Base-by-base conservation (phyloP, 371 early-diverging fungal genomes). In the Mortierella sp. region DNA sequence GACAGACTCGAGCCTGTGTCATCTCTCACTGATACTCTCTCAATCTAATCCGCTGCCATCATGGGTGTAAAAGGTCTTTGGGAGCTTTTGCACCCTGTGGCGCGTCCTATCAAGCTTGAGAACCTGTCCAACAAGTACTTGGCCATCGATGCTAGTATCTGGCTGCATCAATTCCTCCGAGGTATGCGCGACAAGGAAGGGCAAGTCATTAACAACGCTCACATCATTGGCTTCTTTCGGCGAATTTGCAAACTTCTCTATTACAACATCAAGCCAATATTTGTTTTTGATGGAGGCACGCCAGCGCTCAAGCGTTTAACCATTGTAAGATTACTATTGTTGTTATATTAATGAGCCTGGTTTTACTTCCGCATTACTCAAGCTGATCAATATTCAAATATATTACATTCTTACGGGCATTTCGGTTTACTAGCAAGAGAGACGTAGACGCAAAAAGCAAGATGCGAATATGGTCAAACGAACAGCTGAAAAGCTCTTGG, bases 41-140 rank as follows among this genome's bases (percentile, higher is more conserved):
- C 30, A 4, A 10, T 28, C 12, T 30, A 55, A 55, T 3, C 24
- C 20, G 11, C 16, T 28, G 18, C 30, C 26, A 54, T 40, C 61
- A 98, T 99, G 99, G 99, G 99, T 60, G 99, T 99, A 70, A 94
- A 96, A 86, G 94, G 95, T 22, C 90, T 99, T 43, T 99, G 99
- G 99, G 85, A 88, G 63, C 87, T 99, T 40, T 76, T 99, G 18
- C 91, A 93, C 68, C 94, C 95, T 11, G 90, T 90, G n/a, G 94
- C 92, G 26, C 86, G 94, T 57, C 94, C 95, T 26, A 90, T 94
- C 47, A 89, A 93, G 43, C 85, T 97, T 35, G 97, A 97, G 54
- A 86, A 92, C 10, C 78, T 96, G 35, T 78, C 88, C 10, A 90
- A 93, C 73, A 92, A 93, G 66, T 85, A 88, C 55, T 84, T 98